phyloP scores from a whole-genome alignment of 202 grass and related monocot species.

The Carex arenaria region DNA sequence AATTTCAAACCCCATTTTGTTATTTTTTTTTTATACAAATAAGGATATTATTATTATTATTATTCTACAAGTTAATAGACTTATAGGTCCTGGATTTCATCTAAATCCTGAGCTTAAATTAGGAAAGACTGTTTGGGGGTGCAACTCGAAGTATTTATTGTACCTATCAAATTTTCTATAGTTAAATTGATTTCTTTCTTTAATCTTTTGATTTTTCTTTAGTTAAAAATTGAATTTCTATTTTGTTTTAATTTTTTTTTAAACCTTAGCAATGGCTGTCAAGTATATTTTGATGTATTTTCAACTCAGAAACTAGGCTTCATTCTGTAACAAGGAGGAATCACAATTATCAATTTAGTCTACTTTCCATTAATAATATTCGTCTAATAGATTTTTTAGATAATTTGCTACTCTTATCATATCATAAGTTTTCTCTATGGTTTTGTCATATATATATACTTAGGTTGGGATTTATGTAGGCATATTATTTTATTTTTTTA shows the following conservation, averaged over 20 bases:
- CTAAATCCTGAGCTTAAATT: not conserved
- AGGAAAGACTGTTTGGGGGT: not conserved
- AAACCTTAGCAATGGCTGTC: too few species aligned
- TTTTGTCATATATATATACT: too few species aligned
- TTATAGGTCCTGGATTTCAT: not conserved
- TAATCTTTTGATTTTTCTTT: too few species aligned
- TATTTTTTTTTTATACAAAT: too few species aligned
- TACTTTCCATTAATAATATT: not conserved
- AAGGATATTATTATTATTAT: too few species aligned
- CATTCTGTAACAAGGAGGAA: not conserved
- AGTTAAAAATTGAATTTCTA: not conserved
- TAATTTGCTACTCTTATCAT: too few species aligned
- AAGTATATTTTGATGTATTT: not conserved
- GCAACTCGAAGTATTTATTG: not conserved
- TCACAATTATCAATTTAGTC: not conserved
- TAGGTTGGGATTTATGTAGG: too few species aligned
- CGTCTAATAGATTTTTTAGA: too few species aligned
- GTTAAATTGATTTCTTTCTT: not conserved
- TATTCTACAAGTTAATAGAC: not conserved
- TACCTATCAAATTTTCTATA: not conserved
- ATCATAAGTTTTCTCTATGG: too few species aligned
- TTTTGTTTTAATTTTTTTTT: not conserved
- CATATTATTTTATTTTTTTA: too few species aligned
- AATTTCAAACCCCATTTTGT: too few species aligned
- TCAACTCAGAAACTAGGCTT: not conserved